A percentile compares a stretch with the other conserved stretches of the same genome.
Conservation (phyloP, 345 rosid genomes). For the Eucalyptus victrix region DNA sequence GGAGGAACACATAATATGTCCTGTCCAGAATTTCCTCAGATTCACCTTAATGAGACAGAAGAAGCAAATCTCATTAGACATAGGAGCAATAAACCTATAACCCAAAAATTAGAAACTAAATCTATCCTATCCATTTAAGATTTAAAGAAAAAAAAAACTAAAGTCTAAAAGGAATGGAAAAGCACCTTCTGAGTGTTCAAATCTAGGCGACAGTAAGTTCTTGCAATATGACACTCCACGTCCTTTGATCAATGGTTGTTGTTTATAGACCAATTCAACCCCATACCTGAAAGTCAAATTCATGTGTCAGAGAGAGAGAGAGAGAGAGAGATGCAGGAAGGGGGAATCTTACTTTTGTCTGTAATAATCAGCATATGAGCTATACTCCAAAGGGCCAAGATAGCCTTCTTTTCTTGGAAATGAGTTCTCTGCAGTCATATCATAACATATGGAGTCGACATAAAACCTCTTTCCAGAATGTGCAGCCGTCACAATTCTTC, state of each 20-base stretch:
- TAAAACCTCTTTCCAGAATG: constrained; percentile 99
- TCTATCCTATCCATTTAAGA: background rate
- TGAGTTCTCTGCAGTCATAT: constrained; percentile 89
- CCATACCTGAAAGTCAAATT: constrained; percentile 59
- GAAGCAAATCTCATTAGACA: background rate
- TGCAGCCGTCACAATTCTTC: constrained; percentile 89
- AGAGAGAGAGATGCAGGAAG: background rate
- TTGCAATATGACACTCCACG: constrained; percentile 99
- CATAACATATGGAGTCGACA: constrained; percentile 78
- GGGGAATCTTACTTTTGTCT: constrained; percentile 66
- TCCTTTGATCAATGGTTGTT: constrained; percentile 82
- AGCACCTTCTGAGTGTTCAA: constrained; percentile 79
- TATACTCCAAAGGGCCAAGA: constrained; percentile 95
- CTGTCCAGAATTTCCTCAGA: constrained; percentile 69
- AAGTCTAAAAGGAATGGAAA: background rate
- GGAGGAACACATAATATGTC: constrained; percentile 90
- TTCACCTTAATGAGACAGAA: constrained; percentile 28
- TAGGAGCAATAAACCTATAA: background rate
- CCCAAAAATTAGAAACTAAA: background rate
- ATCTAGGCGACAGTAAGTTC: constrained; percentile 92
- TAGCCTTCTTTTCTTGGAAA: constrained; percentile 98
- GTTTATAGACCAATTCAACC: constrained; percentile 58
- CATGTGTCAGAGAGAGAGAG: background rate
- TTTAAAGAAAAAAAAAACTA: background rate
- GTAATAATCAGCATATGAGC: constrained; percentile 88